Evolutionary conservation across 495 filamentous ascomycete genomes (phyloP).

Genomic region (Mytilinidion resinicola): DNA sequence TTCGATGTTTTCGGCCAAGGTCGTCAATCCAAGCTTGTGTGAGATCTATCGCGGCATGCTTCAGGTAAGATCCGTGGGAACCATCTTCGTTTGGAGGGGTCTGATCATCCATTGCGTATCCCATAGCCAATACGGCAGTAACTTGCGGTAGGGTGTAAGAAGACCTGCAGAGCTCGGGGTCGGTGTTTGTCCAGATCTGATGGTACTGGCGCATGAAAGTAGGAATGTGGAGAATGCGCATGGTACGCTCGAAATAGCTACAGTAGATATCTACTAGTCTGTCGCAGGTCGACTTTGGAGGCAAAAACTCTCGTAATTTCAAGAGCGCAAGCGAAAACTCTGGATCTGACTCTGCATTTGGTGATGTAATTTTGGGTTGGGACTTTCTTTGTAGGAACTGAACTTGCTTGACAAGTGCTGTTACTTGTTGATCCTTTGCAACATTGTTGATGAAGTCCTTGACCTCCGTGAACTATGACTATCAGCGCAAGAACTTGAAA

Average conservation of each 20-base stretch:
- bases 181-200: background rate
- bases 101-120: background rate
- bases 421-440: background rate
- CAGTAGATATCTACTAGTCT: constrained; percentile 1
- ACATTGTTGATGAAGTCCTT: background rate
- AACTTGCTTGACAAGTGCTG: background rate
- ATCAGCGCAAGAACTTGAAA: no score
- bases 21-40: background rate
- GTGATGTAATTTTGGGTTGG: background rate
- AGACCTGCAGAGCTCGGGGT: background rate
- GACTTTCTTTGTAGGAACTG: background rate
- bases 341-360: background rate
- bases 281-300: background rate
- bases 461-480: background rate
- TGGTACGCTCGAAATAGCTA: background rate
- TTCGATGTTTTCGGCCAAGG: background rate
- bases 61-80: background rate
- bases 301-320: constrained; percentile 2
- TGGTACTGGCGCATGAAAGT: background rate
- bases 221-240: background rate
- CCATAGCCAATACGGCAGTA: background rate
- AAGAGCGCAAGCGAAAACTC: background rate
- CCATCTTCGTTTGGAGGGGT: background rate
- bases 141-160: background rate
- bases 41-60: background rate